Evolutionary conservation across 768 basidiomycete genomes (phyloP).

Genomic region (Chalciporus pseudorubinellus): DNA sequence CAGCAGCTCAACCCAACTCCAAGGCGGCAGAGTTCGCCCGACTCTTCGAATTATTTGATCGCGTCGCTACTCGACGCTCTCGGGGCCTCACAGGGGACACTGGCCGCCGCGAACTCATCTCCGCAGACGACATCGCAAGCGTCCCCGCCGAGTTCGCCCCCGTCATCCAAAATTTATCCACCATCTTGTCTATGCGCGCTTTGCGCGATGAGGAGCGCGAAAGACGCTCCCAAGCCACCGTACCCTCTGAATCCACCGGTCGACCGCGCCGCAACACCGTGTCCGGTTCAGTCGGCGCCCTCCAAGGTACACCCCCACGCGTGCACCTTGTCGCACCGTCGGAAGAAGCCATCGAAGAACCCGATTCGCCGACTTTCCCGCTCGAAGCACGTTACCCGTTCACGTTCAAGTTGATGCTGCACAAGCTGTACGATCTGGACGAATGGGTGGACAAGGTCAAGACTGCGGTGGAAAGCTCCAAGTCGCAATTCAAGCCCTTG

Average conservation of each 20-base stretch:
- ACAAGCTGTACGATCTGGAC: conserved; percentile 59
- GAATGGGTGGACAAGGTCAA: conserved; percentile 60
- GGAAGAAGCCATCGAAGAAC: conserved; percentile 21
- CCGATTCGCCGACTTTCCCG: conserved; percentile 42
- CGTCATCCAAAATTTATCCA: conserved; percentile 38
- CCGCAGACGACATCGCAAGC: conserved; percentile 31
- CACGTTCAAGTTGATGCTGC: conserved; percentile 66
- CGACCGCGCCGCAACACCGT: conserved; percentile 24
- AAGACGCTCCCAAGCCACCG: conserved; percentile 1
- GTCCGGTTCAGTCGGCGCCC: no score
- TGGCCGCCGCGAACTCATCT: conserved; percentile 18
- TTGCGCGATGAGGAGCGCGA: conserved; percentile 24
- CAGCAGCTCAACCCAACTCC: conserved; percentile 28
- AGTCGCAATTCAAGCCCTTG: conserved; percentile 55
- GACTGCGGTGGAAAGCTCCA: conserved; percentile 50
- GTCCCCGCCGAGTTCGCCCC: conserved; percentile 30
- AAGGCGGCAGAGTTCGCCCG: conserved; percentile 52
- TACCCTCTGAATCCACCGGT: no score
- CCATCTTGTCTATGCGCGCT: conserved; percentile 33
- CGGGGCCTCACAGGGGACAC: conserved; percentile 21
- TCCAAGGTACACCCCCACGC: no score
- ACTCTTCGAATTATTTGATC: conserved; percentile 54
- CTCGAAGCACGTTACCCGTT: conserved; percentile 45
- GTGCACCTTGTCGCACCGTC: conserved; percentile 9
- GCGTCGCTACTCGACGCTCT: conserved; percentile 45